phyloP scores from a whole-genome alignment of 352 stramenopile species.

The Aphanomyces cochlioides region DNA sequence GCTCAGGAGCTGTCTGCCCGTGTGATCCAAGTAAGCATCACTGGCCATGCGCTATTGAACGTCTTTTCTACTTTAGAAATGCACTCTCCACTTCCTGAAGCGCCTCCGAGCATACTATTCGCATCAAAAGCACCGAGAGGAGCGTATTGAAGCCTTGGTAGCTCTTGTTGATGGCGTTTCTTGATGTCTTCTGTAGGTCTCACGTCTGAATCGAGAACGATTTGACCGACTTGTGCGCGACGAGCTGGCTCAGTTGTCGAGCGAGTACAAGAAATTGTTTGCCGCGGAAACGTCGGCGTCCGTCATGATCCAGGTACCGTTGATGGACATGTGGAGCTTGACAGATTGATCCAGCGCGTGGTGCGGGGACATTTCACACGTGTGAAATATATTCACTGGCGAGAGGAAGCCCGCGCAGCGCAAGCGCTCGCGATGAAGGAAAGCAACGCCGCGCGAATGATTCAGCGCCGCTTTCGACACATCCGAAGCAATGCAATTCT shows the following conservation, averaged over 20 bases:
- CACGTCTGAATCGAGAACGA: slow-evolving; percentile 8
- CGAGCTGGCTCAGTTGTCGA: slow-evolving; percentile 45
- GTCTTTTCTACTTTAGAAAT: slow-evolving; percentile 1
- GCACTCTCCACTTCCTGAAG: neutral
- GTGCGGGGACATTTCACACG: slow-evolving; percentile 47
- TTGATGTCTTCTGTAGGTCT: slow-evolving; percentile 2
- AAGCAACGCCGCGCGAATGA: slow-evolving; percentile 32
- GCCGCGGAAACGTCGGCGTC: slow-evolving; percentile 42
- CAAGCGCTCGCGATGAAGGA: slow-evolving; percentile 26
- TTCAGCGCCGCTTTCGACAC: slow-evolving; percentile 35
- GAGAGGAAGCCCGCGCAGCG: slow-evolving; percentile 22
- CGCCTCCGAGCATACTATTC: slow-evolving; percentile 1
- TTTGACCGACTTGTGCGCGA: slow-evolving; percentile 54
- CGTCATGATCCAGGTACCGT: slow-evolving; percentile 40
- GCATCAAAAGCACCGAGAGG: slow-evolving; percentile 30
- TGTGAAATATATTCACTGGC: slow-evolving; percentile 31
- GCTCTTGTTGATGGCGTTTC: slow-evolving; percentile 4
- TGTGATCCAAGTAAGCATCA: slow-evolving; percentile 40
- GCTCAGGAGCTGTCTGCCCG: slow-evolving; percentile 53
- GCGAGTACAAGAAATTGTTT: slow-evolving; percentile 48
- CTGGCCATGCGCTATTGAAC: neutral
- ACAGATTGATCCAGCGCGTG: slow-evolving; percentile 35
- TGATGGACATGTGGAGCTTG: too few relatives aligned
- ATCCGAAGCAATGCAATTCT: slow-evolving; percentile 39
- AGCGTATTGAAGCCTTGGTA: slow-evolving; percentile 46